Conservation (phyloP, 345 rosid genomes). For the Camelina neglecta region DNA sequence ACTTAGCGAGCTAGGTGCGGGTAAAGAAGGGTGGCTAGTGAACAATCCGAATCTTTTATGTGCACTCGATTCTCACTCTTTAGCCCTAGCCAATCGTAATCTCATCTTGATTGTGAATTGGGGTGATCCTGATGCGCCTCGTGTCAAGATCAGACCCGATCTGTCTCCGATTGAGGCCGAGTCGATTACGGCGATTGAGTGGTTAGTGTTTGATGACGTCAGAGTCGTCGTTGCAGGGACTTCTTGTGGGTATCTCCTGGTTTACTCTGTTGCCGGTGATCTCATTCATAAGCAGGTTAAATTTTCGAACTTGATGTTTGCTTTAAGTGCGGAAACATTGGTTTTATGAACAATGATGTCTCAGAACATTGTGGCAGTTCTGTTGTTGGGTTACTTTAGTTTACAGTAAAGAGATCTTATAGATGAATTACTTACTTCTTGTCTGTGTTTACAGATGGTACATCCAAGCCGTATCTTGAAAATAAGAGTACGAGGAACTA, state of each 20-base stretch:
- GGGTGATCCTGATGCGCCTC: conserved; percentile 66
- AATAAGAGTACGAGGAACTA: conserved; percentile 74
- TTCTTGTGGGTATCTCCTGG: conserved; percentile 73
- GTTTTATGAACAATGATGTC: conserved; percentile 8
- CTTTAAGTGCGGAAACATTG: background rate
- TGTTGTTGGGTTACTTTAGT: background rate
- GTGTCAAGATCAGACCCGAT: conserved; percentile 85
- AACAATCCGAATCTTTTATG: conserved; percentile 63
- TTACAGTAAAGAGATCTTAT: conserved; percentile 3
- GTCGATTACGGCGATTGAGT: conserved; percentile 69
- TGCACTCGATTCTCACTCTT: conserved; percentile 73
- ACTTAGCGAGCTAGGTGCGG: conserved; percentile 82
- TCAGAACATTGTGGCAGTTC: conserved; percentile 13
- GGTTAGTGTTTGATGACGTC: conserved; percentile 80
- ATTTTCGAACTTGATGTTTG: background rate
- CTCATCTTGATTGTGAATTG: conserved; percentile 65
- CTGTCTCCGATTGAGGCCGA: conserved; percentile 84
- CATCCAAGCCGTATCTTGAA: conserved; percentile 68
- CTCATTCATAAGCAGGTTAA: conserved; percentile 82
- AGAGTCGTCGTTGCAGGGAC: conserved; percentile 79
- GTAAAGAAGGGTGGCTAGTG: conserved; percentile 91
- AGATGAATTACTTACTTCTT: background rate
- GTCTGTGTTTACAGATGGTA: conserved; percentile 54
- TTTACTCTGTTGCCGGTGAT: conserved; percentile 71
- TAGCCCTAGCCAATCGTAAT: conserved; percentile 71